Base-by-base conservation (phyloP, 2,329 filamentous ascomycete genomes). In the Xylaria multiplex region DNA sequence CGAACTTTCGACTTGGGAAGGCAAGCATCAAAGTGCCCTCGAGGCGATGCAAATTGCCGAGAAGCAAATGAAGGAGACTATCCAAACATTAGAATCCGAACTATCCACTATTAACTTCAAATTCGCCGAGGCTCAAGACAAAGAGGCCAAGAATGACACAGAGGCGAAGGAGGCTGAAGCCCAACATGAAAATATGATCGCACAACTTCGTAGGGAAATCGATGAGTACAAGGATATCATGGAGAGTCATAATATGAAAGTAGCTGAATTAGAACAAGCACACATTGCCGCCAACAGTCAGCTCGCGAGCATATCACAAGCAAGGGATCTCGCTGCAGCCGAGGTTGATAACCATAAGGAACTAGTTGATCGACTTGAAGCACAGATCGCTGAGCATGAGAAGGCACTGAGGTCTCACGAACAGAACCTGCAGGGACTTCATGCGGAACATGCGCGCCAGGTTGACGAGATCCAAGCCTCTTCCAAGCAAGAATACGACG, bases 191-290 rank as follows among this genome's bases (percentile, higher is more conserved):
- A 83, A 86, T 42, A 80, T 90, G 54, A 81, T 92, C 40, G 81
- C 83, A 42, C 83, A 83, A 50, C 80, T 97, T 48, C 91, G 91
- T 68, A 84, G 81, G 65, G 90, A 97, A 76, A 90, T 97, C 59
- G 89, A 94, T 58, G 89, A 93, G 75, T 93, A 97, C 80, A 94
- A 92, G 80, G 81, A 85, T 3, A 87, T 91, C 43, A 90, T 96
- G 72, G 85, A 86, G 69, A 85, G 82, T 70, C 92, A 94, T 72
- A 83, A 88, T 13, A 77, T 85, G 45, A 92, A 90, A 72, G 89
- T 97, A 35, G 84, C 88, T 2, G 87, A 91, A 70, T 84, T 97
- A 14, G 93, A 97, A 78, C 81, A 89, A 69, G 87, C 90, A 3
- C 91, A 96, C 75, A 78, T 85, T 37, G 84, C 85, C 30, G 86